Evolutionary conservation across 2,329 filamentous ascomycete genomes (phyloP).

Genomic region (Emericellopsis cladophorae): DNA sequence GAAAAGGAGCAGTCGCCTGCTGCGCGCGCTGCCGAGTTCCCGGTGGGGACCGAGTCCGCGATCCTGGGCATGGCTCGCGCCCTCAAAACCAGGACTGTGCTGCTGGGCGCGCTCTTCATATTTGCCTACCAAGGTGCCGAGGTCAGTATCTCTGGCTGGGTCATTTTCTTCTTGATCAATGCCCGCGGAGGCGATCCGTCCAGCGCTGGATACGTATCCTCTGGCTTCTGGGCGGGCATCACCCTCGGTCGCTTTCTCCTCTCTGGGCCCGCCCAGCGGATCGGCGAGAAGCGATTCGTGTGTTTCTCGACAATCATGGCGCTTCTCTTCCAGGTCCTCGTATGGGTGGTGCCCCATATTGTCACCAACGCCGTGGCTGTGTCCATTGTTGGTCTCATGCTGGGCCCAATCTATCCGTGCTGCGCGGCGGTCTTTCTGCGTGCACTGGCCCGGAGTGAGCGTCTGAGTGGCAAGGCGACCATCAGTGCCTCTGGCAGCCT

Average conservation of each 20-base stretch:
- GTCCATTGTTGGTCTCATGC: conserved; percentile 57
- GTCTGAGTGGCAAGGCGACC: conserved; percentile 51
- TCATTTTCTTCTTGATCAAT: conserved; percentile 72
- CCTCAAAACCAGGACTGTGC: conserved; percentile 43
- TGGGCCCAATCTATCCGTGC: conserved; percentile 73
- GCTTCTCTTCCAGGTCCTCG: conserved; percentile 57
- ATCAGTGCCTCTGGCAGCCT: conserved; percentile 58
- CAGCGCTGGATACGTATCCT: conserved; percentile 67
- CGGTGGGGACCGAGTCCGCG: conserved; percentile 9
- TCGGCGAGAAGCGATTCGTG: conserved; percentile 63
- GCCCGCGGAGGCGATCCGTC: conserved; percentile 57
- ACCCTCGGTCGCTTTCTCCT: conserved; percentile 65
- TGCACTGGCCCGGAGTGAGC: conserved; percentile 43
- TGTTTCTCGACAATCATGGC: conserved; percentile 48
- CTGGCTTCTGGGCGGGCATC: conserved; percentile 61
- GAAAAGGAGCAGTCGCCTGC: conserved; percentile 41
- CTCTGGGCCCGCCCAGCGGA: conserved; percentile 47
- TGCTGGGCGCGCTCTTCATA: conserved; percentile 69
- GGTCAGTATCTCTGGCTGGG: conserved; percentile 75
- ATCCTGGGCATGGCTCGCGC: conserved; percentile 32
- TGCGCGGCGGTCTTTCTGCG: conserved; percentile 51
- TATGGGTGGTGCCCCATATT: conserved; percentile 70
- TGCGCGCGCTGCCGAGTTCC: conserved; percentile 19
- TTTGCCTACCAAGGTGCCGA: conserved; percentile 81
- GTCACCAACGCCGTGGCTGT: conserved; percentile 56